Base-by-base conservation (phyloP, 2,329 filamentous ascomycete species). In the Aspergillus niger region DNA sequence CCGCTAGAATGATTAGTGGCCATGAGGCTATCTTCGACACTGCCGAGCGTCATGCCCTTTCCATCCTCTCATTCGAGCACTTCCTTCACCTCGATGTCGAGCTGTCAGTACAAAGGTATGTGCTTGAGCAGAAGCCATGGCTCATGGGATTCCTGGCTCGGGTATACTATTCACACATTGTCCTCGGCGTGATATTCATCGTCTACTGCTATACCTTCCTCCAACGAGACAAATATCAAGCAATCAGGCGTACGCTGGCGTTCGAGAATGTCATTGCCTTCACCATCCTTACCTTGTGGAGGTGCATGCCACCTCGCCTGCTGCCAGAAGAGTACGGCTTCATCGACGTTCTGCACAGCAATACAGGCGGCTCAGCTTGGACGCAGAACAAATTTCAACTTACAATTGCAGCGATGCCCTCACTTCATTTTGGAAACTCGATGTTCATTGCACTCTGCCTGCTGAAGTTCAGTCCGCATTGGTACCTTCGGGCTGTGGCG, bases 371-470 rank as follows among this genome's bases (percentile, higher is more conserved):
- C 11, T 70, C 61, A 41, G 69, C 58, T 55, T 82, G 79, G 80
- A 80, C 75, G 17, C 72, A 80, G 56, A 82, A 82, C 63, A 72
- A 72, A 20, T 81, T 80, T 58, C 79, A 80, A 64, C 67, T 82
- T 10, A 82, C 79, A 7, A 81, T 82, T 60, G 80, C 80, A 0
- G 81, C 80, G 26, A 83, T 82, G 80, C 80, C 80, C 1, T 80
- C 77, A 17, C 67, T 83, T 13, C 81, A 82, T 63, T 82, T 81
- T 61, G 81, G 80, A 1, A 73, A 69, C 57, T 67, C 72, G 10
- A 61, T 70, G 24, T 61, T 75, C n/a, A 63, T 74, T 38, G 70
- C 67, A 0, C 63, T 71, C 38, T 72, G 65, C 53, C n/a, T 72
- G 26, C 65, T 70, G 10, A 74, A 67, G 7, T 81, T 77, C 64